Percentiles rank a stretch among this genome's conserved stretches.
Evolutionary conservation across 1,284 basidiomycete genomes (phyloP).

Genomic region (Fomitopsis pinicola): DNA sequence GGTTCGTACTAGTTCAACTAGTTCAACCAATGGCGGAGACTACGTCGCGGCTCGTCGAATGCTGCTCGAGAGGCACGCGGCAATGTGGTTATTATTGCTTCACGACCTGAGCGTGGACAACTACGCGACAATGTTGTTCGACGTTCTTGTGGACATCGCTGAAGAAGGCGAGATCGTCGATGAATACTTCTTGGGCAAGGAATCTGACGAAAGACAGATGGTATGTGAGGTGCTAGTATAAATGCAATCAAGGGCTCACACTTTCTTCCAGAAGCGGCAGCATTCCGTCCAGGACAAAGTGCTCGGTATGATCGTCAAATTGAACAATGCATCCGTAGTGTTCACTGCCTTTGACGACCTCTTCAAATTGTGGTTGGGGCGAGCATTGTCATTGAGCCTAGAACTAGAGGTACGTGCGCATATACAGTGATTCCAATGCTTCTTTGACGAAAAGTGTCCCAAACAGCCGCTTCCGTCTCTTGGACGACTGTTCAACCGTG

Average conservation of each 20-base stretch:
- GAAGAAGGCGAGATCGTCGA: conserved; percentile 27
- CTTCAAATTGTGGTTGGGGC: conserved; percentile 62
- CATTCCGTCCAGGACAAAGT: conserved; percentile 30
- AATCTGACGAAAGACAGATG: conserved; percentile 10
- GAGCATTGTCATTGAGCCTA: conserved; percentile 31
- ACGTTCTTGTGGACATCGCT: conserved; percentile 46
- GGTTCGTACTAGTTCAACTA: conserved; percentile 33
- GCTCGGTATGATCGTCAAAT: conserved; percentile 49
- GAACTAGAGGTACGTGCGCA: conserved; percentile 33
- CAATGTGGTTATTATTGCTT: conserved; percentile 60
- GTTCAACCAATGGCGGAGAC: conserved; percentile 54
- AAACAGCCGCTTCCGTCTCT: conserved; percentile 50
- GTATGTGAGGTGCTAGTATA: conserved; percentile 1
- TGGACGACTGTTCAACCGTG: conserved; percentile 53
- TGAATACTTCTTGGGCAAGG: conserved; percentile 20
- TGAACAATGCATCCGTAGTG: conserved; percentile 49
- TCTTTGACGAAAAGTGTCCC: not conserved
- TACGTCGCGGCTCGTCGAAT: conserved; percentile 55
- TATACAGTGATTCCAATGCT: not conserved
- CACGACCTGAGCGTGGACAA: conserved; percentile 50
- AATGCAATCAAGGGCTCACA: not conserved
- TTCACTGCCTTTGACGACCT: conserved; percentile 63
- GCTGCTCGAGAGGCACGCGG: conserved; percentile 48
- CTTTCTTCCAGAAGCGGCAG: conserved; percentile 12
- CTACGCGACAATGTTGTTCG: conserved; percentile 48